A percentile compares a stretch with the other conserved stretches of the same genome.
Conservation (phyloP, 2,329 filamentous ascomycete genomes). For the Alternaria arborescens region DNA sequence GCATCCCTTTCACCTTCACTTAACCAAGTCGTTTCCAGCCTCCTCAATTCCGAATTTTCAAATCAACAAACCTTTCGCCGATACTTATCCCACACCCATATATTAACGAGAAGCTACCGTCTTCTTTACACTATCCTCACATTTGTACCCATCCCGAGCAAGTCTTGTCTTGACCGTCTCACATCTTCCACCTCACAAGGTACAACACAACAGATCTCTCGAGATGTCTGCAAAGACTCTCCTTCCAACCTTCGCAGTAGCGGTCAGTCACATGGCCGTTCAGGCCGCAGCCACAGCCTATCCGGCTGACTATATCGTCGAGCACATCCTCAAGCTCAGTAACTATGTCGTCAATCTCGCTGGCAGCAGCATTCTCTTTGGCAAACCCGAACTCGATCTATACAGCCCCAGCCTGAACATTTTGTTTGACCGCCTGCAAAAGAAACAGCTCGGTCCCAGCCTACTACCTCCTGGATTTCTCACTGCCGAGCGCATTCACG, state of each 20-base stretch:
- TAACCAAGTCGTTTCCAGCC: conserved; percentile 12
- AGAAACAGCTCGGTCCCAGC: conserved; percentile 32
- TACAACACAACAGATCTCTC: neutral
- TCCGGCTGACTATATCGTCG: conserved; percentile 26
- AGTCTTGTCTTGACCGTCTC: neutral
- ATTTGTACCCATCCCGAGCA: neutral
- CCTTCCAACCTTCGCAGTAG: conserved; percentile 22
- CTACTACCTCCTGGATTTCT: conserved; percentile 23
- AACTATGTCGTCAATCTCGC: conserved; percentile 21
- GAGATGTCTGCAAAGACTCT: conserved; percentile 12
- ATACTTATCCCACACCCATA: neutral
- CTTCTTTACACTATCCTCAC: neutral
- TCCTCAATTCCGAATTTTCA: conserved; percentile 12
- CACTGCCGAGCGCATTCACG: conserved; percentile 12
- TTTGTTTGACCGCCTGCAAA: conserved; percentile 46
- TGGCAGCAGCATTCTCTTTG: conserved; percentile 22
- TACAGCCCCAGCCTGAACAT: conserved; percentile 42
- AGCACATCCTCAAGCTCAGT: conserved; percentile 29
- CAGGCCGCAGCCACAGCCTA: conserved; percentile 11
- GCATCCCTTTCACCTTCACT: conserved; percentile 27
- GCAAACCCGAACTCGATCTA: conserved; percentile 13
- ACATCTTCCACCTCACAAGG: neutral
- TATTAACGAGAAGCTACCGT: neutral
- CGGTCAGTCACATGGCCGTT: conserved; percentile 27
- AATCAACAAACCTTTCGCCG: neutral